Evolutionary conservation across 2,329 filamentous ascomycete genomes (phyloP), one percentile per base, ranked within the genome.

Genomic region (Mariannaea elegans): DNA sequence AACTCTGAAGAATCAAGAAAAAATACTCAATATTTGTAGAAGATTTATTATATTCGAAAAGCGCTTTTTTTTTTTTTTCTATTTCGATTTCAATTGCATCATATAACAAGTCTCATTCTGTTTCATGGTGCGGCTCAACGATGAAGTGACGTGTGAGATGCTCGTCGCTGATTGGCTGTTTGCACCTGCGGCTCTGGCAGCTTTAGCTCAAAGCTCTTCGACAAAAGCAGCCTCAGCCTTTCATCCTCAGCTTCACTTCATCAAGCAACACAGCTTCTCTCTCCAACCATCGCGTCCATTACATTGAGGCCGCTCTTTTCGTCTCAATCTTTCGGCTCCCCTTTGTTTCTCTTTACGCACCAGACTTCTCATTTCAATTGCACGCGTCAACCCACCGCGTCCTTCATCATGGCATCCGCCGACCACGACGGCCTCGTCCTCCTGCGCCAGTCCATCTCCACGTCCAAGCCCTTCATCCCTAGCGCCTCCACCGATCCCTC

Each of bases 391-490:
- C 29, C 31, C n/a, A 21, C 38, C 16, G n/a, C 64, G 23, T 54
- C 56, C 50, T 50, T 67, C 65, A 76, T 61, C 59, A 90, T 90
- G 87, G 82, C 87, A 59, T 63, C 67, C 53, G 77, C 79, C 69
- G 86, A 88, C 67, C 83, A 87, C 65, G 93, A 98, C 73, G 88
- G 94, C 49, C 88, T 98, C 66, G 83, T 93, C 65, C 88, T 95
- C 64, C 85, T 98, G 68, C 92, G 94, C 72, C 88, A 91, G 73
- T 89, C 91, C 65, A 95, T 98, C 78, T 87, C 90, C 54, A 85
- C 87, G 57, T 84, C 84, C 69, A 86, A 83, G 70, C 78, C 88
- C 49, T 90, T 94, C 57, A 84, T 92, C 54, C 91, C 94, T 41
- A 92, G 90, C 58, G 90, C 87, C 56, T 90, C 88, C 55, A 78